Conservation (phyloP, 495 filamentous ascomycete species). For the Aspergillus baeticus region DNA sequence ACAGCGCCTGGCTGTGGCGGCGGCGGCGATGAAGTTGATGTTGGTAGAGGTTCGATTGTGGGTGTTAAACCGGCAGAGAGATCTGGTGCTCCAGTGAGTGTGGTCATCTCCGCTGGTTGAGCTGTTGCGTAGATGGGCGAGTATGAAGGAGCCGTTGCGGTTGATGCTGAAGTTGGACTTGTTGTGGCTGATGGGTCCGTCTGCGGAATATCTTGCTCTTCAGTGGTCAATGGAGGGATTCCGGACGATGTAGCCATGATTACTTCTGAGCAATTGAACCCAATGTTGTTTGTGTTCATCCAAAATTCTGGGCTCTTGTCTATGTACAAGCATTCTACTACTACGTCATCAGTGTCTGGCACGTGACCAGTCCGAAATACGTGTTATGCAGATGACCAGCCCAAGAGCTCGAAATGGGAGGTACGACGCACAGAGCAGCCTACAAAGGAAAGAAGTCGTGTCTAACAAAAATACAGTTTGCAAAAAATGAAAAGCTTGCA, state of each 20-base stretch:
- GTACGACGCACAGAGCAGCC: background rate
- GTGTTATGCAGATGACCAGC: too few species aligned
- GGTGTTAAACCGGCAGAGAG: conserved; percentile 1
- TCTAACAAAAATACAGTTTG: conserved; percentile 28
- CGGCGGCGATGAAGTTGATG: conserved; percentile 12
- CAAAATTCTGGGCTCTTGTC: too few species aligned
- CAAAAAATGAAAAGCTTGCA: conserved; percentile 47
- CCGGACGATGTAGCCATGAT: conserved; percentile 58
- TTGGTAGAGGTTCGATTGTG: conserved; percentile 50
- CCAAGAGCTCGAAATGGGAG: too few species aligned
- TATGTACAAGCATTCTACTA: too few species aligned
- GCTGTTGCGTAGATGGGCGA: conserved; percentile 47
- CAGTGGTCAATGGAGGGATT: conserved; percentile 18
- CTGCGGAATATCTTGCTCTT: conserved; percentile 29
- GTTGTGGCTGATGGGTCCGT: conserved; percentile 33
- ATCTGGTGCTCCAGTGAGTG: conserved; percentile 22
- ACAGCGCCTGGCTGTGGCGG: conserved; percentile 14
- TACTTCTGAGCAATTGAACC: background rate
- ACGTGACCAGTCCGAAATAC: too few species aligned
- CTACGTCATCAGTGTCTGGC: too few species aligned
- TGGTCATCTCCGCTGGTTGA: conserved; percentile 37
- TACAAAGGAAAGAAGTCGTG: background rate
- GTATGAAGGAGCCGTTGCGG: conserved; percentile 39
- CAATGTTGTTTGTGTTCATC: too few species aligned
- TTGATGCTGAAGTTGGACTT: conserved; percentile 24